Base-by-base conservation (phyloP, 768 basidiomycete genomes). In the Mycena galericulata region DNA sequence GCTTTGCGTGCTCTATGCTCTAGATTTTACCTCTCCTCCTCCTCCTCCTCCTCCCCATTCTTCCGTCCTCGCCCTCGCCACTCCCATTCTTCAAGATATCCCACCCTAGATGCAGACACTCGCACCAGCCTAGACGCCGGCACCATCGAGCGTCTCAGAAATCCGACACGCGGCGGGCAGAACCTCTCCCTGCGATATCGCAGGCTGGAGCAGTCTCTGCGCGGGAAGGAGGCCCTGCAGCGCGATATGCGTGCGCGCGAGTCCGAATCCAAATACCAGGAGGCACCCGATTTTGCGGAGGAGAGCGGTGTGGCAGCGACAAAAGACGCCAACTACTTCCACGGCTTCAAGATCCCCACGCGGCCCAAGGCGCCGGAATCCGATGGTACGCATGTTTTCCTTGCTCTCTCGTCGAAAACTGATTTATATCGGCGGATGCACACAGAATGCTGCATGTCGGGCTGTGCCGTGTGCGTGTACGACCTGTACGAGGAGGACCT, bases 381-480 rank as follows among this genome's bases (percentile, higher is more conserved):
- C 51, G 92, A 94, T 75, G 92, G 92, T 91, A 69, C 27, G 86
- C 26, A 56, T 67, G 5, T 66, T 12, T 34, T n/a, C n/a, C n/a
- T n/a, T n/a, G n/a, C n/a, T n/a, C n/a, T n/a, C n/a, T n/a, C n/a
- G n/a, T n/a, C n/a, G n/a, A n/a, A n/a, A 26, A 46, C 54, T 32
- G 29, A 15, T 59, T 4, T 45, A 38, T 3, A 57, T 24, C 62
- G 20, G 36, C n/a, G 24, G 49, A n/a, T n/a, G 32, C 24, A 43
- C 6, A 12, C 71, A 96, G 95, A 96, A 79, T 96, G 95, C 78
- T 97, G 95, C 82, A 97, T 97, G 95, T 95, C 94, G 3, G 94
- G 94, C 32, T 97, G 96, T 74, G 93, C 95, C 0, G 79, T 96
- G n/a, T 97, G 96, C 77, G 92, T 97, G 10, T 94, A 97, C 79